These are phyloP conservation scores for Bryoglossum gracile DNA, from an alignment of 495 filamentous ascomycete species.

Conservation along the genomic window DNA sequence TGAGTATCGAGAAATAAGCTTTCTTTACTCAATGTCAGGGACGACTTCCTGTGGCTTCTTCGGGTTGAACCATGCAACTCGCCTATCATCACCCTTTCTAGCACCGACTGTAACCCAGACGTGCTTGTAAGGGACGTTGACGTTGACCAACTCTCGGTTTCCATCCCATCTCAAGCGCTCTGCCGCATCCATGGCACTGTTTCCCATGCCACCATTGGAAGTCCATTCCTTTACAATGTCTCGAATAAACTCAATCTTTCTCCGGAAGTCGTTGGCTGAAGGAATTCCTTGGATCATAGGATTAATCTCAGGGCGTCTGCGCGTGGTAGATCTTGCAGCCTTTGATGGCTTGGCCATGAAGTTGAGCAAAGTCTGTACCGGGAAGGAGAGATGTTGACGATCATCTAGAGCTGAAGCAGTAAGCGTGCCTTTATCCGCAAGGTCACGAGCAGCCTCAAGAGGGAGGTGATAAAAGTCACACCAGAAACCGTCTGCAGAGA, in stretches of 20 bases:
- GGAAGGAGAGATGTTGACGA: slow-evolving; percentile 51
- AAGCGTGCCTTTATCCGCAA: slow-evolving; percentile 55
- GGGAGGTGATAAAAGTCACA: slow-evolving; percentile 83
- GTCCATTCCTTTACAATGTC: slow-evolving; percentile 67
- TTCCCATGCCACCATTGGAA: slow-evolving; percentile 61
- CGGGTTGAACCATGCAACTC: slow-evolving; percentile 45
- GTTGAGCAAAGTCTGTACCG: slow-evolving; percentile 52
- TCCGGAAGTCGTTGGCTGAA: slow-evolving; percentile 69
- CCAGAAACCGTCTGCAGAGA: slow-evolving; percentile 67
- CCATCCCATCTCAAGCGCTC: slow-evolving; percentile 60
- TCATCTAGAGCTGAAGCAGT: slow-evolving; percentile 58
- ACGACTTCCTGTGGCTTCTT: slow-evolving; percentile 38
- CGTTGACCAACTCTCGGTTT: slow-evolving; percentile 52
- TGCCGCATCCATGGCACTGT: slow-evolving; percentile 41
- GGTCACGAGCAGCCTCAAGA: slow-evolving; percentile 53
- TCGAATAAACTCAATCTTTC: slow-evolving; percentile 70
- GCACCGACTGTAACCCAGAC: slow-evolving; percentile 83
- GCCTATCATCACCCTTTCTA: slow-evolving; percentile 58
- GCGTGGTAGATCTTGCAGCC: slow-evolving; percentile 35
- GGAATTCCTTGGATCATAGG: slow-evolving; percentile 55
- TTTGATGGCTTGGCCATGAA: slow-evolving; percentile 36
- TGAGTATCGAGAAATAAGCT: background rate
- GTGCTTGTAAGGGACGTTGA: slow-evolving; percentile 54
- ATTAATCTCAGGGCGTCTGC: slow-evolving; percentile 44
- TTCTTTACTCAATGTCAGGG: slow-evolving; percentile 36